Percentiles rank a stretch among this genome's conserved stretches.
phyloP scores from a whole-genome alignment of 352 stramenopile species.

The Phytophthora constricta region DNA sequence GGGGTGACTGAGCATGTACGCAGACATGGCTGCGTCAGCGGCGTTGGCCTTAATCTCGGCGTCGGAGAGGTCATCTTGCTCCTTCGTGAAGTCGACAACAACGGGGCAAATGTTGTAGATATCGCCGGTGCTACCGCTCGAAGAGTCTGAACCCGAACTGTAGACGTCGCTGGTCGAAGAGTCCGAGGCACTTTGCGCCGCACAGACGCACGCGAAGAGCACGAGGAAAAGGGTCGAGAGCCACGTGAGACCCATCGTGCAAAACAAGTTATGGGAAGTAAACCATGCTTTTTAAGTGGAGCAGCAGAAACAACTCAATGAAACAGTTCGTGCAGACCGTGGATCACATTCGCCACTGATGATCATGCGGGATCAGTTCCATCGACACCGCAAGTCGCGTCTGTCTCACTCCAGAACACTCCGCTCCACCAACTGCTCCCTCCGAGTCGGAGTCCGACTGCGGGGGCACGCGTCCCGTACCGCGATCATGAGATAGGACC shows the following conservation, averaged over 20 bases:
- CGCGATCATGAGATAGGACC: not conserved
- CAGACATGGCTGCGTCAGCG: conserved; percentile 4
- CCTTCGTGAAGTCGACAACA: not conserved
- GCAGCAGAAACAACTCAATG: not conserved
- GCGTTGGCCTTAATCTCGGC: conserved; percentile 1
- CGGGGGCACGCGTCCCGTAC: not conserved
- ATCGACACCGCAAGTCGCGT: not conserved
- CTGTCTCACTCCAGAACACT: no score
- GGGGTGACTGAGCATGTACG: not conserved
- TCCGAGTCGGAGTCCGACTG: not conserved
- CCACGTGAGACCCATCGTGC: not conserved
- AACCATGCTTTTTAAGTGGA: no score
- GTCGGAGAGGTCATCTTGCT: not conserved
- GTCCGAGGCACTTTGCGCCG: not conserved
- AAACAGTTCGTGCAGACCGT: not conserved
- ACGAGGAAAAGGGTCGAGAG: not conserved
- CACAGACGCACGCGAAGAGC: not conserved
- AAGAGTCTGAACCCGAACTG: not conserved
- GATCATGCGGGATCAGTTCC: not conserved
- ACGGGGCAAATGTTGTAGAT: conserved; percentile 1
- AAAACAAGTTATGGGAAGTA: not conserved
- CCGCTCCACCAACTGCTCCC: not conserved
- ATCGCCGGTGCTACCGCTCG: not conserved
- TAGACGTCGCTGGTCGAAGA: not conserved
- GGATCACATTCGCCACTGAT: not conserved